A percentile compares a stretch with the other conserved stretches of the same genome.
These are phyloP conservation scores for Talaromyces liani DNA, from an alignment of 495 filamentous ascomycete species.

Conservation along the genomic window DNA sequence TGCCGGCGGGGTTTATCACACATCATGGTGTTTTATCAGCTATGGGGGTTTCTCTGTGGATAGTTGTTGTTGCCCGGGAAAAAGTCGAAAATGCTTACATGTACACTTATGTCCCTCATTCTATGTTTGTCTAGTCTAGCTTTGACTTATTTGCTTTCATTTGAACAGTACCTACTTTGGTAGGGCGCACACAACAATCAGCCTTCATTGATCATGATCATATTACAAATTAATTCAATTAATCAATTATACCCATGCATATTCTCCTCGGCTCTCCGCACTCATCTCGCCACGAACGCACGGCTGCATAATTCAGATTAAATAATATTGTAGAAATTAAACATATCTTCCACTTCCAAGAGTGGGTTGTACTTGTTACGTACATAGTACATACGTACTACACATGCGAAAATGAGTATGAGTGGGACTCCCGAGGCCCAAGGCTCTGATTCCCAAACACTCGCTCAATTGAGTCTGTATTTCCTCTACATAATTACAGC, in stretches of 20 bases:
- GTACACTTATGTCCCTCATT: not conserved
- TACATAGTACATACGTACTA: not conserved
- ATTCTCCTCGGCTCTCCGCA: not conserved
- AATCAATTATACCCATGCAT: not conserved
- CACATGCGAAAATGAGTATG: not conserved
- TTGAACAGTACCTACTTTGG: not conserved
- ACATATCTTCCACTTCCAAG: not conserved
- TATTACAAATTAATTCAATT: not conserved
- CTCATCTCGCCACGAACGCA: not conserved
- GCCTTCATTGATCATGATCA: not conserved
- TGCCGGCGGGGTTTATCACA: slow-evolving; percentile 5
- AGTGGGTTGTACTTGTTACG: not conserved
- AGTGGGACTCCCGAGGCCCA: not conserved
- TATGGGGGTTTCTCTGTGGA: not conserved
- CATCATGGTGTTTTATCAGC: not conserved
- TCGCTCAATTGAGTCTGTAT: not conserved
- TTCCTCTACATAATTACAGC: not conserved
- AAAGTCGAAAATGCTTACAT: not conserved
- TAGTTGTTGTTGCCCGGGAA: not conserved
- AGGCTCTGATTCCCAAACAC: not conserved
- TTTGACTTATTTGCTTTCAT: not conserved
- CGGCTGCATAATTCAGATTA: not conserved
- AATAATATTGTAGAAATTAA: not conserved
- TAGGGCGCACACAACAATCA: not conserved
- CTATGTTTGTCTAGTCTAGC: not conserved